Evolutionary conservation across 2,329 filamentous ascomycete genomes (phyloP).

Genomic region (Fusarium napiforme): DNA sequence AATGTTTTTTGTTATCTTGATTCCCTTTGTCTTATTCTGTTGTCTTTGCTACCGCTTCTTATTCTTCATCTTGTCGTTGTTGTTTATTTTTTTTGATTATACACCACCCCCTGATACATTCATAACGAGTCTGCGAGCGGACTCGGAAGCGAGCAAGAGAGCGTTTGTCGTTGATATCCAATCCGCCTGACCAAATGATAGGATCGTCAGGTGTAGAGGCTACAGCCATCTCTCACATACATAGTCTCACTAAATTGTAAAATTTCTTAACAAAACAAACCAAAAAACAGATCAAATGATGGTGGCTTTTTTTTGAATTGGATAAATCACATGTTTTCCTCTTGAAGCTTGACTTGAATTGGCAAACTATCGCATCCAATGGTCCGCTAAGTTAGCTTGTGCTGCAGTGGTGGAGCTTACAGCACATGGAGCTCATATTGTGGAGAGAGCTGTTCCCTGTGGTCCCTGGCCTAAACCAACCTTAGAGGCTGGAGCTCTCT

Average conservation of each 20-base stretch:
- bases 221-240: conserved; percentile 45
- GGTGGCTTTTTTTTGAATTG: neutral
- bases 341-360: conserved; percentile 7
- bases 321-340: conserved; percentile 15
- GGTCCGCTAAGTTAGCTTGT: neutral
- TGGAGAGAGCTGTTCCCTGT: conserved; percentile 6
- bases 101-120: conserved; percentile 49
- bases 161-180: conserved; percentile 46
- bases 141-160: conserved; percentile 45
- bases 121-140: conserved; percentile 49
- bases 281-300: neutral
- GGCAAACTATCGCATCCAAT: conserved; percentile 10
- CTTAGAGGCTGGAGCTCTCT: neutral
- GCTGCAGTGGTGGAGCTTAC: conserved; percentile 21
- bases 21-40: conserved; percentile 48
- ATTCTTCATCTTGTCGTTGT: conserved; percentile 39
- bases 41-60: conserved; percentile 38
- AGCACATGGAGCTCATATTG: neutral
- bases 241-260: conserved; percentile 51
- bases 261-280: conserved; percentile 18
- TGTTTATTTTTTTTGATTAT: conserved; percentile 46
- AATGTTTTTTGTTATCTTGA: conserved; percentile 37
- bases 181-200: conserved; percentile 29
- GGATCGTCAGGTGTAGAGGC: conserved; percentile 45
- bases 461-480: neutral